Conservation (phyloP, 2,329 filamentous ascomycete genomes). For the Hymenoscyphus occultus region DNA sequence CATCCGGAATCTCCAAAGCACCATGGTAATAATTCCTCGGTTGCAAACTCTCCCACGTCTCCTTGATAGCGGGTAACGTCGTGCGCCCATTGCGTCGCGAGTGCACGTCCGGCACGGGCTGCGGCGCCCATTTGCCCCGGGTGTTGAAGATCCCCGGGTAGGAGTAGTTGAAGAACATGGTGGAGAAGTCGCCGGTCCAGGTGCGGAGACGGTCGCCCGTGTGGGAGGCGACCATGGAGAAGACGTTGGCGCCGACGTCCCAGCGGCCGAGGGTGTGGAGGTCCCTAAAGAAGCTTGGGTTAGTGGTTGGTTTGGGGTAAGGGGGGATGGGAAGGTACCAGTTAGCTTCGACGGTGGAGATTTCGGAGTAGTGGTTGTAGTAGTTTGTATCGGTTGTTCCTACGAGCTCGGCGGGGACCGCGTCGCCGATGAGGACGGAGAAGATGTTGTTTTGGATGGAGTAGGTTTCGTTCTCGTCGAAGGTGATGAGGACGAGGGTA, state of each 20-base stretch:
- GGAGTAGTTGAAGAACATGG: conserved; percentile 44
- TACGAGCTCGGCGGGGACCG: conserved; percentile 60
- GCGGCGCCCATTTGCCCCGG: conserved; percentile 31
- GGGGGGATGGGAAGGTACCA: conserved; percentile 42
- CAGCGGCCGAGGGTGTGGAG: conserved; percentile 67
- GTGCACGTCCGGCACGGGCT: conserved; percentile 37
- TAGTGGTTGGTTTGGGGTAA: not conserved
- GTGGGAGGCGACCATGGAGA: conserved; percentile 55
- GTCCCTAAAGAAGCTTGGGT: conserved; percentile 31
- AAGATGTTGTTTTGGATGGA: conserved; percentile 65
- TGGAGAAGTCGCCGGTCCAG: conserved; percentile 34
- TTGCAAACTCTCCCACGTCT: conserved; percentile 29
- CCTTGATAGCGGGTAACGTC: conserved; percentile 33
- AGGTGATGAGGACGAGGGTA: conserved; percentile 73
- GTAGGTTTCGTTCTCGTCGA: conserved; percentile 76
- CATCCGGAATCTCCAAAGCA: conserved; percentile 18
- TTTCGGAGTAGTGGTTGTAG: conserved; percentile 70
- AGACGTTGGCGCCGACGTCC: conserved; percentile 72
- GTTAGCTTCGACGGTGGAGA: conserved; percentile 66
- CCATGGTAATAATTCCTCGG: conserved; percentile 32
- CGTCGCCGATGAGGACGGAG: conserved; percentile 69
- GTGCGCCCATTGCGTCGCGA: conserved; percentile 32
- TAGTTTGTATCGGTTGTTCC: conserved; percentile 68
- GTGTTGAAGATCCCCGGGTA: conserved; percentile 42
- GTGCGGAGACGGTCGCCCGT: conserved; percentile 51